phyloP scores from a whole-genome alignment of 805 yeast genomes.

The Saccharomycopsis javanensis region DNA sequence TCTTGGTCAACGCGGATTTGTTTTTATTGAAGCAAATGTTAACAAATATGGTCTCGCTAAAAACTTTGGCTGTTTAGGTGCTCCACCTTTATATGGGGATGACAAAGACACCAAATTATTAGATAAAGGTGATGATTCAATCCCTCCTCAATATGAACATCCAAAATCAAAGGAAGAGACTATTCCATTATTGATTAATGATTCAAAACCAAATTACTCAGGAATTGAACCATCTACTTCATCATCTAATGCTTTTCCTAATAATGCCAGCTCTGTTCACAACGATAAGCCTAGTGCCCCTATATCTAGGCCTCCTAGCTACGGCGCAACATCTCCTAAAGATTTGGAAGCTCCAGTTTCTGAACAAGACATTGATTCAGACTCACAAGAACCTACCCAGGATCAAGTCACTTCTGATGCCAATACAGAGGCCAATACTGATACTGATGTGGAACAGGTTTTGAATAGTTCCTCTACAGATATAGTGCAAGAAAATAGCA shows the following conservation, averaged over 20 bases:
- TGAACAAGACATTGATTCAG: not conserved
- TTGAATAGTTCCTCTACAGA: not conserved
- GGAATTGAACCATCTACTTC: not conserved
- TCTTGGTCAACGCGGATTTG: slow-evolving; percentile 70
- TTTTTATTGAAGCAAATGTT: slow-evolving; percentile 74
- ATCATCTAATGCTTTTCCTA: not conserved
- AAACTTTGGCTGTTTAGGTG: slow-evolving; percentile 35
- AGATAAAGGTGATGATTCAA: slow-evolving; percentile 33
- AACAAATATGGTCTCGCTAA: slow-evolving; percentile 80
- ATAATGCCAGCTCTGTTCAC: not conserved
- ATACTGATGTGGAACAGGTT: not conserved
- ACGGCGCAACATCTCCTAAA: not conserved
- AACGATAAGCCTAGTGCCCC: not conserved
- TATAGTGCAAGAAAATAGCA: not conserved
- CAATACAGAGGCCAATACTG: not conserved
- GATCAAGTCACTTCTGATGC: not conserved
- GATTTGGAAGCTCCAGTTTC: not conserved
- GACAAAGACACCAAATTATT: slow-evolving; percentile 26
- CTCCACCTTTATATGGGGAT: slow-evolving; percentile 24
- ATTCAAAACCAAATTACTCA: not conserved
- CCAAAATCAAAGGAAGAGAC: not conserved
- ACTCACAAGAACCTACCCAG: not conserved
- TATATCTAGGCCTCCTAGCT: slow-evolving; percentile 6
- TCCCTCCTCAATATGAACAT: slow-evolving; percentile 33
- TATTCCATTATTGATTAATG: slow-evolving; percentile 2